Evolutionary conservation across 345 rosid species (phyloP).

Genomic region (Salix caprea): DNA sequence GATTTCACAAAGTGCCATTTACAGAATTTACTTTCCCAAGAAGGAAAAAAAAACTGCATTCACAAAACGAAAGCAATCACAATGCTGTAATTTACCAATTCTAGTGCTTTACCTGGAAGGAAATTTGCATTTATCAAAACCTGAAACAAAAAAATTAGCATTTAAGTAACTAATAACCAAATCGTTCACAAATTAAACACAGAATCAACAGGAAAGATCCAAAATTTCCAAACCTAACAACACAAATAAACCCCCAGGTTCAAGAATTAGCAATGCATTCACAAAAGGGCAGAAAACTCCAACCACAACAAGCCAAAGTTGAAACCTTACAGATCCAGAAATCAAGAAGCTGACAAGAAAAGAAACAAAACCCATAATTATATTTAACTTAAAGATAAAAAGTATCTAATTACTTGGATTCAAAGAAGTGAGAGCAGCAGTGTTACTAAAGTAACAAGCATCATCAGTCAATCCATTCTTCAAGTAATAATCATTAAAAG

Average conservation of each 20-base stretch:
- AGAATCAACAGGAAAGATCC: background rate
- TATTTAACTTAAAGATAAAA: background rate
- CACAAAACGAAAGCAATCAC: background rate
- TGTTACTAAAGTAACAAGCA: slow-evolving; percentile 59
- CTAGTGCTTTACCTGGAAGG: slow-evolving; percentile 58
- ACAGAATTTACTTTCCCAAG: background rate
- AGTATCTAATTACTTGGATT: slow-evolving; percentile 57
- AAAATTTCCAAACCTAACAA: background rate
- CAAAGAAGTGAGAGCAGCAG: slow-evolving; percentile 69
- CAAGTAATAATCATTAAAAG: slow-evolving; percentile 70
- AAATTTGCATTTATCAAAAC: slow-evolving; percentile 60
- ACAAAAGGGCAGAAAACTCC: background rate
- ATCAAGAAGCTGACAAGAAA: background rate
- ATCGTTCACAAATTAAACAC: background rate
- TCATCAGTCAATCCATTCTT: slow-evolving; percentile 67
- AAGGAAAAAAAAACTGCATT: background rate
- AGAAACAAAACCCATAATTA: background rate
- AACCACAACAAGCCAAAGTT: background rate
- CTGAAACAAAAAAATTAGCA: slow-evolving; percentile 37
- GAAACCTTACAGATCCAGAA: background rate
- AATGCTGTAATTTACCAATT: too few species aligned
- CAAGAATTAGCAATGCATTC: background rate
- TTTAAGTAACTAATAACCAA: background rate
- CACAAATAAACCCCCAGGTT: background rate
- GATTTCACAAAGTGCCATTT: background rate